These are phyloP conservation scores for Erodium texanum DNA, from an alignment of 441 rosid species.

Conservation along the genomic window DNA sequence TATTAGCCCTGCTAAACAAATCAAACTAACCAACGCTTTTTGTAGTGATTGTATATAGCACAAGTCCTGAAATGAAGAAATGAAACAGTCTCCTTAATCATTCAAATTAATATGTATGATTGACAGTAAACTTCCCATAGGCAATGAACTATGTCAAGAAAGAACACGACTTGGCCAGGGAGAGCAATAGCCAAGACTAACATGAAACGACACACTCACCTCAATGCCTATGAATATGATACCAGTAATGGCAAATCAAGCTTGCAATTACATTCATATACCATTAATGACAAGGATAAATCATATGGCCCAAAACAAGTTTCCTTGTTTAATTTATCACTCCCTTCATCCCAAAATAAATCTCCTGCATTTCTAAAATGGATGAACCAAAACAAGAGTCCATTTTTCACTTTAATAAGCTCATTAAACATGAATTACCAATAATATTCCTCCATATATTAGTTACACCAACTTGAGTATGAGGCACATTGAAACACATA, in stretches of 20 bases:
- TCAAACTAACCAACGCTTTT: constrained; percentile 2
- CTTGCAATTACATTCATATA: neutral
- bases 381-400: too few species aligned
- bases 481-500: too few species aligned
- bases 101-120: neutral
- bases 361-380: too few species aligned
- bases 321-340: too few species aligned
- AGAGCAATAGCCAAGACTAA: too few species aligned
- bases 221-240: too few species aligned
- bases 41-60: neutral
- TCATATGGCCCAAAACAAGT: neutral
- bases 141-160: neutral
- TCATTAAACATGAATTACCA: too few species aligned
- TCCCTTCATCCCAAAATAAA: too few species aligned
- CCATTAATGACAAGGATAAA: neutral
- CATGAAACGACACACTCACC: neutral
- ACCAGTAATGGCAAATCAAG: too few species aligned
- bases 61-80: constrained; percentile 1
- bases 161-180: neutral
- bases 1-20: constrained; percentile 7
- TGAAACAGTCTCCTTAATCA: neutral
- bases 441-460: too few species aligned
- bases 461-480: neutral
- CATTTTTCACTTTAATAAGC: too few species aligned
- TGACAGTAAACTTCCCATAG: neutral